phyloP scores from a whole-genome alignment of 805 yeast species.

The Kodamaea neixiangensis region DNA sequence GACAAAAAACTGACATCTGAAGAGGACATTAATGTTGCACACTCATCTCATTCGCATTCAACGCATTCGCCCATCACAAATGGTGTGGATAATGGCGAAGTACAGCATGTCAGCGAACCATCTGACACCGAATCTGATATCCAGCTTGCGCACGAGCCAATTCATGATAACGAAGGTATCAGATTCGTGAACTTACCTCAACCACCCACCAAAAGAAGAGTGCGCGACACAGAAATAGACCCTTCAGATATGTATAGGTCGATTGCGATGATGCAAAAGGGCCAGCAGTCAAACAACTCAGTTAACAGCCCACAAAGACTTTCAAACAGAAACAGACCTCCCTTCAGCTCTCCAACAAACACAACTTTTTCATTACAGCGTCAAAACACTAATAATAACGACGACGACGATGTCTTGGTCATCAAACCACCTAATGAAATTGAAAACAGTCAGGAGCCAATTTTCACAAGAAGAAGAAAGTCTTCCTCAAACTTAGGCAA shows the following conservation, averaged over 20 bases:
- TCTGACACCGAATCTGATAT: conserved; percentile 34
- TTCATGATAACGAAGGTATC: conserved; percentile 37
- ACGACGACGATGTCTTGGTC: conserved; percentile 76
- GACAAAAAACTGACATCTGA: conserved; percentile 2
- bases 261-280: conserved; percentile 72
- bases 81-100: conserved; percentile 13
- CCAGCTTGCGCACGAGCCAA: background rate
- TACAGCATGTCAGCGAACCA: conserved; percentile 44
- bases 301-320: conserved; percentile 1
- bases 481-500: conserved; percentile 19
- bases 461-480: conserved; percentile 29
- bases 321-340: conserved; percentile 6
- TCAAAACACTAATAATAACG: conserved; percentile 18
- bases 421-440: conserved; percentile 79
- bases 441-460: conserved; percentile 41
- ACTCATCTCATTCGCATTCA: conserved; percentile 18
- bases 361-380: background rate
- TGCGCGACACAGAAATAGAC: conserved; percentile 47
- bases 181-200: conserved; percentile 62
- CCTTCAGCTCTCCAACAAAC: conserved; percentile 11
- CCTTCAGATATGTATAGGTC: conserved; percentile 87
- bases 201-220: conserved; percentile 38
- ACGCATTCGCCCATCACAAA: conserved; percentile 12
- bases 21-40: conserved; percentile 9
- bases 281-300: conserved; percentile 25